Base-by-base conservation (phyloP, 2,329 filamentous ascomycete species). In the Apiospora rasikravindrae region DNA sequence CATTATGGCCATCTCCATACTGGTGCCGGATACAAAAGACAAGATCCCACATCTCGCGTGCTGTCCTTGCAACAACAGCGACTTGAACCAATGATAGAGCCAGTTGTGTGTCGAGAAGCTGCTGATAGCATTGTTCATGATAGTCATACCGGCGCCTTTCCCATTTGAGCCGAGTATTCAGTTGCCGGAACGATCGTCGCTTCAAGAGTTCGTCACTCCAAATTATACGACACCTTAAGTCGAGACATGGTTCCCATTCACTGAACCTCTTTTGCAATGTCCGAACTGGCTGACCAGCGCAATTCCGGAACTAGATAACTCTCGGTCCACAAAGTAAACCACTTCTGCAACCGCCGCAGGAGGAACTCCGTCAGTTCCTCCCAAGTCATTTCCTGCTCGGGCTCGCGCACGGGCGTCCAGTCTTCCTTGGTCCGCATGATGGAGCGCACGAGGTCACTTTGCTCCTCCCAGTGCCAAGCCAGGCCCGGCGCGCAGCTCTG, bases 391-490 rank as follows among this genome's bases (percentile, higher is more conserved):
- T 29, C 19, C 1, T 45, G n/a, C 22, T 29, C 64, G 10, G 22
- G 19, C 16, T 44, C 64, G 8, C 22, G 42, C 22, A 10, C 37
- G 10, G 64, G 14, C 19, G 2, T 22, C 64, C 64, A 67, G 22
- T 67, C 26, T 1, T 67, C 64, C 22, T 10, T 26, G 11, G 64
- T 67, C 4, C 64, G 37, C 16, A 67, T 11, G 1, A 44, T 33
- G 22, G 64, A 67, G 1, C 64, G 64, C 64, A 33, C 8, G 10
- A 67, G 2, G 14, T 40, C 11, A 22, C n/a, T 67, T 37, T 37
- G 22, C 64, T 67, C 64, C 24, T 67, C 64, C 37, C 44, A 37
- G 6, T 67, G 37, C 64, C 64, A 67, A 11, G 42, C 37, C 64
- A 67, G 13, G 0, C 26, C 37, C 22, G 64, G 64, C 37, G 44